A percentile compares a stretch with the other conserved stretches of the same genome.
Conservation (phyloP, 495 filamentous ascomycete species). For the Neurospora sp. region DNA sequence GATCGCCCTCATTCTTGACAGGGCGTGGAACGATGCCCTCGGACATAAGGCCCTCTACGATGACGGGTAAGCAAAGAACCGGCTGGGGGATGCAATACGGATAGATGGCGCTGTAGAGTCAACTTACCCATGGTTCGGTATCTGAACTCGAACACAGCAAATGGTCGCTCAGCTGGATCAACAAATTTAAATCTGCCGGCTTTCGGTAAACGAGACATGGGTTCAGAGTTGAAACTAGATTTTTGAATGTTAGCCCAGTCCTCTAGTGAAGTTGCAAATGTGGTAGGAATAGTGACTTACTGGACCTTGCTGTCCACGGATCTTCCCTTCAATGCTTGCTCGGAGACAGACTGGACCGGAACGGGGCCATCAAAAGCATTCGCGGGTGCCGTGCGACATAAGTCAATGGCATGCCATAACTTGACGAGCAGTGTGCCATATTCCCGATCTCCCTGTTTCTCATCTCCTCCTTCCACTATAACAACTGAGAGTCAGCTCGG, state of each 20-base stretch:
- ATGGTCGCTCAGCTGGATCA: not conserved
- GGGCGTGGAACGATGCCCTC: conserved; percentile 4
- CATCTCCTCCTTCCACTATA: not conserved
- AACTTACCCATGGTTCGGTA: conserved; percentile 8
- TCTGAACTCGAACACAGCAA: conserved; percentile 10
- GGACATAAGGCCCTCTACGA: conserved; percentile 3
- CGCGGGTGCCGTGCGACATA: accelerated
- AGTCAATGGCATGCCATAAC: not conserved
- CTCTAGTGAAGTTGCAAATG: too few species aligned
- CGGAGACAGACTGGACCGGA: not conserved
- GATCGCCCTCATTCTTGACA: not conserved
- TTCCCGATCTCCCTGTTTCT: not conserved
- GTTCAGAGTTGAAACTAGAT: not conserved
- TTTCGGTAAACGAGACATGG: accelerated
- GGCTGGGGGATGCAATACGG: not conserved
- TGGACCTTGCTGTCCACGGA: not conserved
- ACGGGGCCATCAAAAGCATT: not conserved
- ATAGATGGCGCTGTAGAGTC: not conserved
- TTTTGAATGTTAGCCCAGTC: not conserved
- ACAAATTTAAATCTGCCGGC: too few species aligned
- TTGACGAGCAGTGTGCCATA: not conserved
- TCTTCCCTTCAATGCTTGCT: conserved; percentile 8
- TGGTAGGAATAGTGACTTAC: not conserved
- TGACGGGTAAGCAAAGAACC: not conserved
- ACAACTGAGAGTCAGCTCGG: not conserved